phyloP scores from a whole-genome alignment of 371 early-diverging fungal genomes.

The Mortierella sp. region DNA sequence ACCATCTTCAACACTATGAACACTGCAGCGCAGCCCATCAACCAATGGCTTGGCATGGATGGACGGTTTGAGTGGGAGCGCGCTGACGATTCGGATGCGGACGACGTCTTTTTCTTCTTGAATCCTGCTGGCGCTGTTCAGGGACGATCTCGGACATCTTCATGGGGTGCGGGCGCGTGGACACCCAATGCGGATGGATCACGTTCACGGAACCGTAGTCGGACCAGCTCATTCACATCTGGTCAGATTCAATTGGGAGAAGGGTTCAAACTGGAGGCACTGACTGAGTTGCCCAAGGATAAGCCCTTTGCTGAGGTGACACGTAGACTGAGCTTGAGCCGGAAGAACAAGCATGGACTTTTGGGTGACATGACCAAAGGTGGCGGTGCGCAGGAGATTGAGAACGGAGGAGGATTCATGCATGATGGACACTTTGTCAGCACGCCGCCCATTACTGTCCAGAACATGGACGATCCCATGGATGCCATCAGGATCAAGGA shows the following conservation, averaged over 20 bases:
- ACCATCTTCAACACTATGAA: slow-evolving; percentile 51
- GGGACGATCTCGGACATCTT: slow-evolving; percentile 48
- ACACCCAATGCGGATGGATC: slow-evolving; percentile 47
- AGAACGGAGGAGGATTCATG: slow-evolving; percentile 33
- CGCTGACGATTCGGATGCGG: slow-evolving; percentile 62
- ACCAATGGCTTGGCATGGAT: slow-evolving; percentile 67
- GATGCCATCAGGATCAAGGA: slow-evolving; percentile 27
- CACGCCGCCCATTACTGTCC: slow-evolving; percentile 53
- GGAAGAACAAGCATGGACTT: slow-evolving; percentile 42
- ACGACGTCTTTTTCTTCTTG: slow-evolving; percentile 66
- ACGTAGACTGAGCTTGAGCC: slow-evolving; percentile 33
- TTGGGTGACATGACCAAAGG: slow-evolving; percentile 17
- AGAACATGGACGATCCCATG: slow-evolving; percentile 46
- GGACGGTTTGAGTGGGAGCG: slow-evolving; percentile 74
- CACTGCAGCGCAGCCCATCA: slow-evolving; percentile 40
- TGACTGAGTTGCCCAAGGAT: slow-evolving; percentile 63
- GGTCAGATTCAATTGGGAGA: slow-evolving; percentile 55
- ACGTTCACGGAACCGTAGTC: slow-evolving; percentile 58
- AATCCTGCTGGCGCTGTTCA: slow-evolving; percentile 59
- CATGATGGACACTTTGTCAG: slow-evolving; percentile 31
- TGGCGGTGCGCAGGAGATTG: slow-evolving; percentile 10
- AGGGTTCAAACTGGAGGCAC: slow-evolving; percentile 65
- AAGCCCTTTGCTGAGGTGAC: slow-evolving; percentile 60
- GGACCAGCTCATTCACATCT: slow-evolving; percentile 60
- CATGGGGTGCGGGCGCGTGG: slow-evolving; percentile 41